Evolutionary conservation across 106 monocot genomes (phyloP).

Genomic region (Acorus gramineus): DNA sequence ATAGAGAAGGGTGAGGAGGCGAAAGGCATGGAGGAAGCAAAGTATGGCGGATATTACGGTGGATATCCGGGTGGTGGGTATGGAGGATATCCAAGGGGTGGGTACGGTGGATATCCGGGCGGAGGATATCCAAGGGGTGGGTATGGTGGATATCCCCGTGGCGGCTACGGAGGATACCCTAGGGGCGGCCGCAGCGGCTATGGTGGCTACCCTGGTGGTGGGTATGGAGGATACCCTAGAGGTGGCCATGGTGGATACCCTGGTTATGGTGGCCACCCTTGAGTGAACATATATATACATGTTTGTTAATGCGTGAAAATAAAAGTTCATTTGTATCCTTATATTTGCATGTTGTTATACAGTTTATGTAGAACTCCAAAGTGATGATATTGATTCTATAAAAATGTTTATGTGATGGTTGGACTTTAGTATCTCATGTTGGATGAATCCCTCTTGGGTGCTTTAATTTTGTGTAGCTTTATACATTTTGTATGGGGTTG

Average conservation of each 20-base stretch:
- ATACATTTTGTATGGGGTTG: no score
- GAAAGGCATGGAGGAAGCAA: neutral
- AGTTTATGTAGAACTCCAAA: no score
- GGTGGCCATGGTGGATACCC: neutral
- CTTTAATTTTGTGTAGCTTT: no score
- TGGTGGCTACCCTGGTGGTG: neutral
- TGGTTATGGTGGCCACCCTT: neutral
- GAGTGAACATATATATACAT: neutral
- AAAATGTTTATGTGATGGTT: no score
- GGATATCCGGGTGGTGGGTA: conserved; percentile 7
- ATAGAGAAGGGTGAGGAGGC: neutral
- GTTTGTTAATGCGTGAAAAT: neutral
- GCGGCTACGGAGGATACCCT: neutral
- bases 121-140: conserved; percentile 7
- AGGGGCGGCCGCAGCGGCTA: conserved; percentile 2
- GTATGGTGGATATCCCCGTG: conserved; percentile 3
- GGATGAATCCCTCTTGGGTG: no score
- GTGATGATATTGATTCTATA: no score
- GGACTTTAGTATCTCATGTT: no score
- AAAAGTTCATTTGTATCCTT: neutral
- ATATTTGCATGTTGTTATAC: no score
- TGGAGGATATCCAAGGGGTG: conserved; percentile 3
- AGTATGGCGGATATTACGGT: conserved; percentile 8
- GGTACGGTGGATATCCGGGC: neutral
- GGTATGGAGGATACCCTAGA: neutral